Percentiles rank a stretch among this genome's conserved stretches.
Evolutionary conservation across 208 protist genomes (phyloP).

Genomic region (Trypanosoma scelopori): DNA sequence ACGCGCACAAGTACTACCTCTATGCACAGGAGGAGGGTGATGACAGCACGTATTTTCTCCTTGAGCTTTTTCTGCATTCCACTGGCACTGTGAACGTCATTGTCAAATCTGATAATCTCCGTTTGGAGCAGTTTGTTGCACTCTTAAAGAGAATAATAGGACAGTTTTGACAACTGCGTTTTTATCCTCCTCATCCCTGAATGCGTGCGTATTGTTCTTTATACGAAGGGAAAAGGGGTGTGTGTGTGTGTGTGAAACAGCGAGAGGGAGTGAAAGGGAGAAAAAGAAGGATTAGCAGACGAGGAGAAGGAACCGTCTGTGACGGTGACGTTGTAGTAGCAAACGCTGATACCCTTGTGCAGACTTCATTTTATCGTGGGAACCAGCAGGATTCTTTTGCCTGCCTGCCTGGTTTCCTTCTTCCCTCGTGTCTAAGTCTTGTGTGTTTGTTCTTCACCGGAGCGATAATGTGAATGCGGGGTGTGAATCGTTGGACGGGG

Average conservation of each 20-base stretch:
- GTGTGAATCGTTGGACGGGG: no score
- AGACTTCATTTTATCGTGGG: no score
- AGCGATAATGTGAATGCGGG: no score
- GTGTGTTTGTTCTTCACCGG: no score
- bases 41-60: conserved; percentile 30
- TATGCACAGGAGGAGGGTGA: conserved; percentile 41
- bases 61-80: conserved; percentile 36
- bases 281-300: neutral
- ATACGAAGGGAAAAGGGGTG: no score
- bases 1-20: conserved; percentile 42
- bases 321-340: no score
- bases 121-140: conserved; percentile 17
- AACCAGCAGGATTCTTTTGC: no score
- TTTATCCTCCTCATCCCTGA: neutral
- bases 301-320: no score
- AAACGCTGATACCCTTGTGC: no score
- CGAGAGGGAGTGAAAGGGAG: neutral
- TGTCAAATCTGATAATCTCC: conserved; percentile 36
- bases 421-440: no score
- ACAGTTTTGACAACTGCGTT: conserved; percentile 14
- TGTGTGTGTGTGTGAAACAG: neutral
- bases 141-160: conserved; percentile 23
- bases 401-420: no score
- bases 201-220: neutral
- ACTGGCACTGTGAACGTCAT: conserved; percentile 33